phyloP scores from a whole-genome alignment of 108 stramenopile genomes.

The Nitzschia putrida region DNA sequence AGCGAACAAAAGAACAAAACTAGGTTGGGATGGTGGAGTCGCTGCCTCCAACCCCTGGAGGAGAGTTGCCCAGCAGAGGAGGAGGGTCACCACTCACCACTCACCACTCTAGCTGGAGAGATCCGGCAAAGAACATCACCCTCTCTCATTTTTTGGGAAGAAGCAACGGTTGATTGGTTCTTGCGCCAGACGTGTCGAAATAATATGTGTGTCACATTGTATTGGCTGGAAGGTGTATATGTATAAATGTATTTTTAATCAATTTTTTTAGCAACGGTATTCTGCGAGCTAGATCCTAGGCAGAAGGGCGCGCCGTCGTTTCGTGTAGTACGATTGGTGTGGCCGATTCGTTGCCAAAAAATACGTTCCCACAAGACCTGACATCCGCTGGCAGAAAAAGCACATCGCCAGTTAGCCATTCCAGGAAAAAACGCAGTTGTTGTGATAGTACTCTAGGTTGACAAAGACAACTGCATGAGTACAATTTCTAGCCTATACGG shows the following conservation, averaged over 20 bases:
- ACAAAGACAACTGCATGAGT: constrained; percentile 14
- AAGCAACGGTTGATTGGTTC: neutral
- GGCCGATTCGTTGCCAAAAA: neutral
- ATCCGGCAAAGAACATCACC: too few species aligned
- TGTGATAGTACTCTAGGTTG: neutral
- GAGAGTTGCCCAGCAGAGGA: too few species aligned
- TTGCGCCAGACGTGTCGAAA: neutral
- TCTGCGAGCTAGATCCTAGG: neutral
- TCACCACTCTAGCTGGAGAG: neutral
- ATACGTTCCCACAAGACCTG: constrained; percentile 3
- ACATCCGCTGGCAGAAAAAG: neutral
- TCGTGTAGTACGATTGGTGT: neutral
- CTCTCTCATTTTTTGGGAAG: neutral
- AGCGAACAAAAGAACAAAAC: constrained; percentile 67
- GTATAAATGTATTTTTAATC: neutral
- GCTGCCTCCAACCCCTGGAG: neutral
- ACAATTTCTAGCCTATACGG: constrained; percentile 17
- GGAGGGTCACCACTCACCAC: neutral
- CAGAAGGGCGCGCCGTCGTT: neutral
- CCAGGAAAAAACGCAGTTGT: neutral
- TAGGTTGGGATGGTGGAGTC: constrained; percentile 24
- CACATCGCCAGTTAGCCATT: constrained; percentile 1
- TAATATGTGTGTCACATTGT: neutral
- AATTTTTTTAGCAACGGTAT: neutral
- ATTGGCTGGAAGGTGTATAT: neutral